Percentiles rank a stretch among this genome's conserved stretches.
phyloP scores from a whole-genome alignment of 192 early-diverging fungal genomes.

The Nowakowskiella sp. region DNA sequence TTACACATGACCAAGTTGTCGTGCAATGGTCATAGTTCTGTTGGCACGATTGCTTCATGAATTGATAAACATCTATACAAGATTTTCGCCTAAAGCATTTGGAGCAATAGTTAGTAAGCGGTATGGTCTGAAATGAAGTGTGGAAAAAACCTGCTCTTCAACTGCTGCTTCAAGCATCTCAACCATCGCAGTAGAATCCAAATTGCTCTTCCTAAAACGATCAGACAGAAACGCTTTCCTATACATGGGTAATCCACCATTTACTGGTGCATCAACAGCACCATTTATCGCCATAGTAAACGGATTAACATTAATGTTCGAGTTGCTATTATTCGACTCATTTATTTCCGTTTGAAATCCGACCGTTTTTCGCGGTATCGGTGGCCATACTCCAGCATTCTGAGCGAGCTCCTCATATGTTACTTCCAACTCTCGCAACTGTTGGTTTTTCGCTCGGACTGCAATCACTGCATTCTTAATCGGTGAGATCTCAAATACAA shows the following conservation, averaged over 20 bases:
- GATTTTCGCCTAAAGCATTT: conserved; percentile 39
- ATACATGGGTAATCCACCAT: conserved; percentile 75
- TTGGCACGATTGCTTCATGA: conserved; percentile 53
- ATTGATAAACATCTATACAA: conserved; percentile 51
- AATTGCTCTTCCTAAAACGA: conserved; percentile 29
- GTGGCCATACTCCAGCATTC: conserved; percentile 5
- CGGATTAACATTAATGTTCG: conserved; percentile 47
- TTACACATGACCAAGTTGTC: conserved; percentile 30
- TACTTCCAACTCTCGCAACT: conserved; percentile 44
- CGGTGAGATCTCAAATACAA: conserved; percentile 54
- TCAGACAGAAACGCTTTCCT: conserved; percentile 53
- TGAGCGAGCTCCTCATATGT: conserved; percentile 36
- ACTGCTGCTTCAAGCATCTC: conserved; percentile 45
- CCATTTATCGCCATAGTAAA: conserved; percentile 79
- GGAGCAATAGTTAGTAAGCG: conserved; percentile 4
- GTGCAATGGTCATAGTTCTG: conserved; percentile 66
- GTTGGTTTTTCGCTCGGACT: conserved; percentile 58
- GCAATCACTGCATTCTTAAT: conserved; percentile 69
- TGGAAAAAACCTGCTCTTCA: conserved; percentile 51
- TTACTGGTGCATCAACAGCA: conserved; percentile 74
- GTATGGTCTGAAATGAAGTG: background rate
- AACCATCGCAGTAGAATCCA: conserved; percentile 38
- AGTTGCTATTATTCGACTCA: conserved; percentile 6
- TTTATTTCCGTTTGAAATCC: conserved; percentile 11
- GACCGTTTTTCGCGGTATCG: background rate